A percentile compares a stretch with the other conserved stretches of the same genome.
These are phyloP conservation scores for Tetracladium setigerum DNA, from an alignment of 495 filamentous ascomycete species.

Conservation along the genomic window DNA sequence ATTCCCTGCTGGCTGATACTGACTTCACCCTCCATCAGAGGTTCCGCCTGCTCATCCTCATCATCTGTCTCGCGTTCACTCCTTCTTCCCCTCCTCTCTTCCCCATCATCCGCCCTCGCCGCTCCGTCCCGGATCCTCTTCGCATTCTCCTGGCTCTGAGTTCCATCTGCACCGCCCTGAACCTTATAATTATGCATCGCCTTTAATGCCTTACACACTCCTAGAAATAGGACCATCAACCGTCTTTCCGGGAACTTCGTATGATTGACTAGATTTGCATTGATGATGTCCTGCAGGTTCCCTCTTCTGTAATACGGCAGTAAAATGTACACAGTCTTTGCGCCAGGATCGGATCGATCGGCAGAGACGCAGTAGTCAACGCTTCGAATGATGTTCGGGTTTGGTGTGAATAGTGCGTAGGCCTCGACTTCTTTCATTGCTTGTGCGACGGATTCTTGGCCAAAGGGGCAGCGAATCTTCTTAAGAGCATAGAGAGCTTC, in stretches of 20 bases:
- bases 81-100: constrained; percentile 34
- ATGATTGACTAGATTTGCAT: constrained; percentile 96
- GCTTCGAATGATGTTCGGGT: constrained; percentile 82
- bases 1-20: constrained; percentile 63
- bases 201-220: constrained; percentile 79
- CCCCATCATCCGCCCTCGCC: constrained; percentile 52
- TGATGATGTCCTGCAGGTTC: constrained; percentile 96
- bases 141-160: constrained; percentile 44
- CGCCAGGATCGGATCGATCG: constrained; percentile 53
- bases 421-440: constrained; percentile 96
- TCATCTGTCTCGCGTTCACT: constrained; percentile 46
- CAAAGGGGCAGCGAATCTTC: constrained; percentile 97
- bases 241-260: constrained; percentile 83
- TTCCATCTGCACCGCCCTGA: constrained; percentile 42
- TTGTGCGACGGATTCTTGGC: constrained; percentile 87
- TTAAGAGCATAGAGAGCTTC: constrained; percentile 88
- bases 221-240: constrained; percentile 84
- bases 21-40: constrained; percentile 80
- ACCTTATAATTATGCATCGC: constrained; percentile 87
- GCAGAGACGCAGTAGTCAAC: constrained; percentile 67
- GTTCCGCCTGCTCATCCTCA: constrained; percentile 66
- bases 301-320: constrained; percentile 91
- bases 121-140: constrained; percentile 52
- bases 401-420: constrained; percentile 78
- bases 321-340: constrained; percentile 93